Conservation (phyloP, 805 yeast genomes). For the Blastobotrys terrestris region DNA sequence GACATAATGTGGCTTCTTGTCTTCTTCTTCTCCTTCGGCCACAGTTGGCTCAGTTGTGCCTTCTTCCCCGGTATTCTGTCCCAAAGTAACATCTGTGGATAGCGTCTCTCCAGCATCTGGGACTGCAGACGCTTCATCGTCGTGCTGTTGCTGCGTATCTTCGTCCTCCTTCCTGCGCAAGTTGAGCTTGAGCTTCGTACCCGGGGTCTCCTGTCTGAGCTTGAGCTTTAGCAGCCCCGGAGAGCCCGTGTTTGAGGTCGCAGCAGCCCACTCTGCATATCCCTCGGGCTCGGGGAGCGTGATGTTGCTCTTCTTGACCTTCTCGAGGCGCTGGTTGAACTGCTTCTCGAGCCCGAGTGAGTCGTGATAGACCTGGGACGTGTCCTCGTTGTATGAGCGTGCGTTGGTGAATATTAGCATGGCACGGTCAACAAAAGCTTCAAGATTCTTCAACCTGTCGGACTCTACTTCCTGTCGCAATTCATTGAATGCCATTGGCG, state of each 20-base stretch:
- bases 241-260: constrained; percentile 3
- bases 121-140: constrained; percentile 2
- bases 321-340: constrained; percentile 32
- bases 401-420: constrained; percentile 73
- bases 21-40: constrained; percentile 8
- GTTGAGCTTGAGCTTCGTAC: not conserved
- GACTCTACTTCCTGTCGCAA: constrained; percentile 48
- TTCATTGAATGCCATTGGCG: constrained; percentile 67
- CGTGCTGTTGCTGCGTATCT: constrained; percentile 7
- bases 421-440: constrained; percentile 53
- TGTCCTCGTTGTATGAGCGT: constrained; percentile 66
- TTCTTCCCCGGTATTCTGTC: constrained; percentile 10
- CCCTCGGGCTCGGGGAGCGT: constrained; percentile 1
- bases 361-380: constrained; percentile 65
- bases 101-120: constrained; percentile 2
- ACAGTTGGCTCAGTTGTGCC: not conserved
- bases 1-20: constrained; percentile 9
- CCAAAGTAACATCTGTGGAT: constrained; percentile 5
- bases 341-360: constrained; percentile 53
- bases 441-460: constrained; percentile 49
- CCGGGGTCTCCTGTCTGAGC: not conserved
- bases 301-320: constrained; percentile 8
- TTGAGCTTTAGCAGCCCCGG: constrained; percentile 1
- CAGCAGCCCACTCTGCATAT: not conserved
- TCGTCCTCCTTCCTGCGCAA: constrained; percentile 1